Conservation (phyloP, 1,284 basidiomycete genomes). For the Papiliotrema fonsecae region DNA sequence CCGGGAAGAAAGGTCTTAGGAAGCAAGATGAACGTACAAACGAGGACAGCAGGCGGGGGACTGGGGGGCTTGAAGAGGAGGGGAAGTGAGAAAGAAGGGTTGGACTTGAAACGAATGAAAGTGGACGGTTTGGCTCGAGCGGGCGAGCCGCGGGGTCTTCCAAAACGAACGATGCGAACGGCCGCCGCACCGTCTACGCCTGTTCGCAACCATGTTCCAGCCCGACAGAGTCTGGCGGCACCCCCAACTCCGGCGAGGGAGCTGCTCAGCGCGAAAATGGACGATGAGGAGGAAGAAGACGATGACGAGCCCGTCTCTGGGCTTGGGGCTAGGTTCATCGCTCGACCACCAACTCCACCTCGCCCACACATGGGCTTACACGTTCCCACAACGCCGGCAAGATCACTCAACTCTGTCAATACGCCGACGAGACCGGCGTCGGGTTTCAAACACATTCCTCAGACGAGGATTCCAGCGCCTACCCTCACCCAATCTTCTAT, state of each 20-base stretch:
- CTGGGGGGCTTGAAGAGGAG: not conserved
- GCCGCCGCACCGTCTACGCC: too few species aligned
- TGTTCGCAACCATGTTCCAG: not conserved
- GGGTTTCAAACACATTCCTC: too few species aligned
- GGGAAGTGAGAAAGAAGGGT: not conserved
- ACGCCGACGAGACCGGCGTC: too few species aligned
- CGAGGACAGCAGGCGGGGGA: not conserved
- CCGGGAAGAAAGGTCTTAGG: too few species aligned
- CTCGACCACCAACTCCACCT: slow-evolving; percentile 10
- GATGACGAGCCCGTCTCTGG: not conserved
- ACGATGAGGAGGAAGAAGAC: not conserved
- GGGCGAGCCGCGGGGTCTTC: too few species aligned
- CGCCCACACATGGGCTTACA: slow-evolving; percentile 5
- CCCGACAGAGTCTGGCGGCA: not conserved
- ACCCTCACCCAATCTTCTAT: too few species aligned
- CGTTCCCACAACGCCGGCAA: not conserved
- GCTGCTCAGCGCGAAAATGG: not conserved
- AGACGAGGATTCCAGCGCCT: too few species aligned
- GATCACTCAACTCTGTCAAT: not conserved
- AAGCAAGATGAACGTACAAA: too few species aligned
- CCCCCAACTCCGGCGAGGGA: not conserved
- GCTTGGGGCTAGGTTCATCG: not conserved
- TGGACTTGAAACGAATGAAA: not conserved
- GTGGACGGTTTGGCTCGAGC: too few species aligned
- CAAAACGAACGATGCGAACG: too few species aligned